Base-by-base conservation (phyloP, 352 stramenopile genomes). In the Pythium apleroticum region DNA sequence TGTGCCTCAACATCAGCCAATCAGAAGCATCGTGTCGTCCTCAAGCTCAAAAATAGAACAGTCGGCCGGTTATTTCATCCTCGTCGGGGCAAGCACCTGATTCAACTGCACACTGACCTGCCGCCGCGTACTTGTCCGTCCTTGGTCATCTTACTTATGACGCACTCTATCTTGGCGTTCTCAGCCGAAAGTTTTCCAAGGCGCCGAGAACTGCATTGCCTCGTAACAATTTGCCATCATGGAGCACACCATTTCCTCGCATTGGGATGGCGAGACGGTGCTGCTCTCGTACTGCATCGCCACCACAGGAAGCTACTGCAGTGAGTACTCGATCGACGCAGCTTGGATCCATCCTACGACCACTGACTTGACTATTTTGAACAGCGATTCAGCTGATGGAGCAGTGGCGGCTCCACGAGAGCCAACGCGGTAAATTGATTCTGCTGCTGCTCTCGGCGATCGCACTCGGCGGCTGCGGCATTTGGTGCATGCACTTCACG, bases 401-500 rank as follows among this genome's bases (percentile, higher is more conserved):
- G 55, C 81, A 87, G 63, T 90, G 81, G 81, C 81, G 78, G 25
- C 35, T 41, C 11, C 35, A 55, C 68, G 25, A 63, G 75, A 28
- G 71, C 74, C 33, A 69, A 68, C 12, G n/a, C 67, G 65, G 31
- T 57, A 73, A 10, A 86, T 84, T 80, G 19, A 20, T 76, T 1
- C 66, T 89, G 17, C 68, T 90, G 30, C 17, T 73, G 6, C 35
- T 88, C 0, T 76, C 81, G 11, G 66, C 76, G 0, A 24, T 87
- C 46, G 65, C 74, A 4, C 69, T 90, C n/a, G 81, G 81, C 20
- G 82, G 80, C 4, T 86, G 80, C 49, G 80, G 80, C 17, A 91
- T 91, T 55, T 91, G 80, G 82, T 78, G 68, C 66, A 91, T 86
- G 78, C 82, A 91, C 28, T 91, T 91, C 55, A 84, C 80, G 4